Percentiles rank a stretch among this genome's conserved stretches.
These are phyloP conservation scores for Sonneratia alba DNA, from an alignment of 345 rosid species.

Conservation along the genomic window DNA sequence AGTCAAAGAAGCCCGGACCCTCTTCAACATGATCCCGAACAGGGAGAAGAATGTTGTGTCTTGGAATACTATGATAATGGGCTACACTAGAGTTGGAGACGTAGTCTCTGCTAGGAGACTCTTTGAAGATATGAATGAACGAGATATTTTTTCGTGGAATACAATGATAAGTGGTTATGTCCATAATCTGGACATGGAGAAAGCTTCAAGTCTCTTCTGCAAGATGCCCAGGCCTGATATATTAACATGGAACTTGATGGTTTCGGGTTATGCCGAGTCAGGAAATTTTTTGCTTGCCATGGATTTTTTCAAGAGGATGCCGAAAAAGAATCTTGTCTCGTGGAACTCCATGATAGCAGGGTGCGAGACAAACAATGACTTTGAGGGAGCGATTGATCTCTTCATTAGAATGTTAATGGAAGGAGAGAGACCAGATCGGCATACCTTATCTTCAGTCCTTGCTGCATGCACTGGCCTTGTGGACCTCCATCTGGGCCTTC, in stretches of 20 bases:
- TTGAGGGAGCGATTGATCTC: slow-evolving; percentile 38
- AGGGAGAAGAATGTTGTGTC: slow-evolving; percentile 47
- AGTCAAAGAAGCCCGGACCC: slow-evolving; percentile 43
- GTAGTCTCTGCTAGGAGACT: slow-evolving; percentile 43
- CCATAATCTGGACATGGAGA: slow-evolving; percentile 33
- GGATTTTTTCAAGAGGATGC: slow-evolving; percentile 43
- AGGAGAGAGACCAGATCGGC: slow-evolving; percentile 62
- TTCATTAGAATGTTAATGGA: slow-evolving; percentile 43
- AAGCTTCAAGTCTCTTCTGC: slow-evolving; percentile 43
- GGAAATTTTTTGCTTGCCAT: slow-evolving; percentile 35
- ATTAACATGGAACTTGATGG: slow-evolving; percentile 56
- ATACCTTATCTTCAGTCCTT: slow-evolving; percentile 59
- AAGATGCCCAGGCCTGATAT: slow-evolving; percentile 49
- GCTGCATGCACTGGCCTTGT: slow-evolving; percentile 47
- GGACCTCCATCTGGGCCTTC: slow-evolving; percentile 53
- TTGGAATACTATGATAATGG: slow-evolving; percentile 77
- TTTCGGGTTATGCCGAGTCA: slow-evolving; percentile 41
- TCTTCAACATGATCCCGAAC: slow-evolving; percentile 46
- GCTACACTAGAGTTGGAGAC: slow-evolving; percentile 52
- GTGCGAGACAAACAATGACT: slow-evolving; percentile 44
- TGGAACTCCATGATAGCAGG: slow-evolving; percentile 74
- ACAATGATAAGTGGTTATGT: slow-evolving; percentile 67
- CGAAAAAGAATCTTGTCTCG: slow-evolving; percentile 42
- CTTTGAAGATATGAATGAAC: slow-evolving; percentile 47
- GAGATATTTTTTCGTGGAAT: slow-evolving; percentile 66